Base-by-base conservation (phyloP, 208 protist species). In the Leishmania turanica region DNA sequence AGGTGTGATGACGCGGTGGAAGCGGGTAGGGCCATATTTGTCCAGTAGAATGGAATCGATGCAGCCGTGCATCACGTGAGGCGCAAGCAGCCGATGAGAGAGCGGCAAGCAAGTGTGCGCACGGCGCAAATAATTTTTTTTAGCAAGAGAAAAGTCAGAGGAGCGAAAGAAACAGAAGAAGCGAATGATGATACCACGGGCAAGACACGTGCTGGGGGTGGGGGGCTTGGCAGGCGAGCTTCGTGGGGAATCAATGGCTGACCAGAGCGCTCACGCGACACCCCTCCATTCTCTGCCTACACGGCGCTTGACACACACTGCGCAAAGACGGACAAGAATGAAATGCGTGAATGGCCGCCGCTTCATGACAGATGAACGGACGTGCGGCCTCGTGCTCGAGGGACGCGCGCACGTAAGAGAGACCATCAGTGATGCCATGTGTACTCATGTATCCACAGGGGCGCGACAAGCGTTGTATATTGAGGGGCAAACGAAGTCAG, bases 161-260 rank as follows among this genome's bases (percentile, higher is more conserved):
- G 37, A 51, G 49, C 7, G 56, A 62, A 72, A 64, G 58, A 73
- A 78, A n/a, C 34, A 72, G 66, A 51, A 74, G 37, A 62, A 64
- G 58, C 11, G 54, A 56, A 75, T 9, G 17, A 56, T 40, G 51
- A 40, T 13, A 58, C 24, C 1, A 13, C 13, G 24, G 0, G 34
- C 19, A 40, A 53, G 6, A 47, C 40, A 64, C 40, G 7, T 47
- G 0, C 3, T 45, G 19, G 45, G 9, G 8, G 45, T 6, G 45
- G 45, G 15, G 53, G 24, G 9, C 53, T 19, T 68, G 31, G 21
- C 15, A 53, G 24, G 17, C 11, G 1, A 21, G 9, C 34, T 13
- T 45, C 45, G 19, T 51, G 19, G 42, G 42, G 21, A 49, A 27
- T 7, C 66, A n/a, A 49, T 15, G 40, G 2, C 24, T 27, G 11